Conservation (phyloP, 805 yeast genomes). For the Suhomyces kilbournensis region DNA sequence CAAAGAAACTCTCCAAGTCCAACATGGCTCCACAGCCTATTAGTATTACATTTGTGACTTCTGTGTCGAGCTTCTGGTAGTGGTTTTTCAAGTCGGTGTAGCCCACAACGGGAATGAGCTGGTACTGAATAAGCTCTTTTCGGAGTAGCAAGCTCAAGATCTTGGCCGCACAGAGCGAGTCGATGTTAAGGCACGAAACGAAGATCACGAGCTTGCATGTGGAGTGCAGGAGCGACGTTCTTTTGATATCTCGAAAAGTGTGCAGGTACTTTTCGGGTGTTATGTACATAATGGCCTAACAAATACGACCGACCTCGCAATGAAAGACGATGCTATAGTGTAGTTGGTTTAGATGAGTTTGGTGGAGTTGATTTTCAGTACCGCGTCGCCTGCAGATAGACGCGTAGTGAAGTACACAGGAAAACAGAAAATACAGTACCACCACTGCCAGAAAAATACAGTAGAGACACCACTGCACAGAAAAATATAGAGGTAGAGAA, state of each 20-base stretch:
- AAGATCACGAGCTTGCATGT: slow-evolving; percentile 84
- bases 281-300: slow-evolving; percentile 52
- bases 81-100: slow-evolving; percentile 71
- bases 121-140: slow-evolving; percentile 81
- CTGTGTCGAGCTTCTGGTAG: slow-evolving; percentile 63
- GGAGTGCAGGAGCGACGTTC: slow-evolving; percentile 83
- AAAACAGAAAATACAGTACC: too few species aligned
- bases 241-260: slow-evolving; percentile 65
- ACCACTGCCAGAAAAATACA: too few species aligned
- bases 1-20: slow-evolving; percentile 74
- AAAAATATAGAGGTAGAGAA: too few species aligned
- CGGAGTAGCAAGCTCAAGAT: slow-evolving; percentile 69
- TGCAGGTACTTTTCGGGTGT: slow-evolving; percentile 63
- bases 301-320: too few species aligned
- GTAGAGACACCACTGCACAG: too few species aligned
- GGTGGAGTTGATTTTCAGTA: too few species aligned
- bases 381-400: too few species aligned
- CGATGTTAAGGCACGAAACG: slow-evolving; percentile 87
- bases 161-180: slow-evolving; percentile 85
- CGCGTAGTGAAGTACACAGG: too few species aligned
- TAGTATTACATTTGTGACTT: slow-evolving; percentile 70
- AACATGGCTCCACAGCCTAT: slow-evolving; percentile 94
- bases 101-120: slow-evolving; percentile 90
- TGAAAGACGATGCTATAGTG: too few species aligned
- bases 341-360: too few species aligned